These are phyloP conservation scores for Ganoderma meredithae DNA, from an alignment of 1,284 basidiomycete species.

Conservation along the genomic window DNA sequence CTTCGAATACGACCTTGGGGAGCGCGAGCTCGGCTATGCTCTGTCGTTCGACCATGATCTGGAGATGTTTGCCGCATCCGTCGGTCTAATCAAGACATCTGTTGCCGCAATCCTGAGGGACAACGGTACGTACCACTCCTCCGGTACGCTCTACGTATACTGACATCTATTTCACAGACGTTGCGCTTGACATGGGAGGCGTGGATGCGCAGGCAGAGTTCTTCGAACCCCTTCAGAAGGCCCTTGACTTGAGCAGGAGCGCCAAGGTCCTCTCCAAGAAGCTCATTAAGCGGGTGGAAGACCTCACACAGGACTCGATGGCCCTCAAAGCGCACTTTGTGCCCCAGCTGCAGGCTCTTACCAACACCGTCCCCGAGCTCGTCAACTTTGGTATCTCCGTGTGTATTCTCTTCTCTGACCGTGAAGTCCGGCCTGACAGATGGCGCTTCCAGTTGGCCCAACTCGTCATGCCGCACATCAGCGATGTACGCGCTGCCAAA, in stretches of 20 bases:
- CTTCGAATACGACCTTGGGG: slow-evolving; percentile 86
- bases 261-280: slow-evolving; percentile 87
- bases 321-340: slow-evolving; percentile 78
- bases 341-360: slow-evolving; percentile 75
- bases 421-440: background rate
- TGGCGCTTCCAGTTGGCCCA: slow-evolving; percentile 75
- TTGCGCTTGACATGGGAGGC: slow-evolving; percentile 74
- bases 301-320: slow-evolving; percentile 73
- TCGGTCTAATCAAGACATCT: slow-evolving; percentile 87
- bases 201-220: slow-evolving; percentile 77
- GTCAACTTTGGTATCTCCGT: slow-evolving; percentile 92
- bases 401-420: slow-evolving; percentile 34
- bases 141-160: background rate
- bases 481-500: slow-evolving; percentile 79
- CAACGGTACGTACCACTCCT: slow-evolving; percentile 58
- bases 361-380: slow-evolving; percentile 78
- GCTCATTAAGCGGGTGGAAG: slow-evolving; percentile 84
- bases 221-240: slow-evolving; percentile 81
- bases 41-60: slow-evolving; percentile 87
- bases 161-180: slow-evolving; percentile 54
- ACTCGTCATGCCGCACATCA: slow-evolving; percentile 82
- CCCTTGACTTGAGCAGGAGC: slow-evolving; percentile 83
- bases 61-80: slow-evolving; percentile 90
- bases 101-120: slow-evolving; percentile 79
- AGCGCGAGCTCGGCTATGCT: slow-evolving; percentile 87